phyloP scores from a whole-genome alignment of 345 rosid genomes.

The Citrus glauca region DNA sequence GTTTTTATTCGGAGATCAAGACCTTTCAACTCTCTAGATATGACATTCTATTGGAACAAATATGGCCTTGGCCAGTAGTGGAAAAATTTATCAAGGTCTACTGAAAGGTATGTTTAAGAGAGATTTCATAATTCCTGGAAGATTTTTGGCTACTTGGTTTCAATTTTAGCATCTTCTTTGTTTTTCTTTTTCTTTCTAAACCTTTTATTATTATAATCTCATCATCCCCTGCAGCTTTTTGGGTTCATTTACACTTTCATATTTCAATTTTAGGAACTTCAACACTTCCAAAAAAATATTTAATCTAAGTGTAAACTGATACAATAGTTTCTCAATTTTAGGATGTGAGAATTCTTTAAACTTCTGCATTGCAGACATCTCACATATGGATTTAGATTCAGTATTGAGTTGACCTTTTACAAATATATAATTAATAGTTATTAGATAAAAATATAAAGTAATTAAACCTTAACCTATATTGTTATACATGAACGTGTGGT shows the following conservation, averaged over 20 bases:
- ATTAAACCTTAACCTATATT: no score
- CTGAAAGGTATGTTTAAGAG: not conserved
- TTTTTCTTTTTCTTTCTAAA: not conserved
- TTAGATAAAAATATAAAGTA: no score
- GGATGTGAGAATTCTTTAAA: not conserved
- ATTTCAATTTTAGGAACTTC: not conserved
- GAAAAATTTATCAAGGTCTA: not conserved
- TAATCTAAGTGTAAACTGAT: not conserved
- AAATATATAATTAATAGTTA: no score
- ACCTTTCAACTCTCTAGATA: not conserved
- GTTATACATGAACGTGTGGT: no score
- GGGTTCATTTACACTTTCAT: not conserved
- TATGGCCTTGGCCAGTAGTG: not conserved
- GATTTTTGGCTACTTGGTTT: not conserved
- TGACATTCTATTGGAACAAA: no score
- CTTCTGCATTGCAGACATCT: not conserved
- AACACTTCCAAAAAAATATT: not conserved
- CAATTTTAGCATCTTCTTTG: not conserved
- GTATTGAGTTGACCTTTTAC: no score
- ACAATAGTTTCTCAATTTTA: not conserved
- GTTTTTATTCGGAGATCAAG: not conserved
- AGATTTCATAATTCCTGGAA: not conserved
- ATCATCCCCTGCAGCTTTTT: not conserved
- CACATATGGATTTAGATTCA: not conserved
- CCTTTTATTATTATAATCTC: not conserved